These are phyloP conservation scores for Lumnitzera racemosa DNA, from an alignment of 345 rosid species.

Conservation along the genomic window DNA sequence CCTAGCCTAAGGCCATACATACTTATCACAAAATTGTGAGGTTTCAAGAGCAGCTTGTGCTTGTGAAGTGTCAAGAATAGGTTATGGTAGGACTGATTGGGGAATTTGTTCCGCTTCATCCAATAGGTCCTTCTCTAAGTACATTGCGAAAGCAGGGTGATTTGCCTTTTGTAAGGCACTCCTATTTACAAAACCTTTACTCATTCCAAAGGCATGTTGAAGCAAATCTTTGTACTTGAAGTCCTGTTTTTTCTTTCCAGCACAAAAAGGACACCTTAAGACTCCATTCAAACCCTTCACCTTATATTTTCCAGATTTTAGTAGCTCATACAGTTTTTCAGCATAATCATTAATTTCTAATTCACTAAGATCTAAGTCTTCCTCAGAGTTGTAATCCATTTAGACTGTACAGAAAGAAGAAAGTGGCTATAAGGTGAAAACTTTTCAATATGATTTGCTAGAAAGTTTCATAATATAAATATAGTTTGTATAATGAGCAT, in stretches of 20 bases:
- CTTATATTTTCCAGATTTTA: slow-evolving; percentile 38
- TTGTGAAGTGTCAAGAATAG: background rate
- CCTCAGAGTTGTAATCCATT: slow-evolving; percentile 61
- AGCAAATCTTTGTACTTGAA: slow-evolving; percentile 72
- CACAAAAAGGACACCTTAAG: slow-evolving; percentile 77
- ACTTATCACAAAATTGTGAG: slow-evolving; percentile 27
- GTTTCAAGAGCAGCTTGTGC: slow-evolving; percentile 1
- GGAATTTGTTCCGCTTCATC: slow-evolving; percentile 32
- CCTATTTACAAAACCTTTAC: slow-evolving; percentile 65
- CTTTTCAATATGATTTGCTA: no score
- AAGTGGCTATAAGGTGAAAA: no score
- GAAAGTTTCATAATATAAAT: no score
- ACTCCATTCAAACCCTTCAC: slow-evolving; percentile 48
- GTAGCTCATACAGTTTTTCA: slow-evolving; percentile 49
- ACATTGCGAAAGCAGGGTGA: slow-evolving; percentile 68
- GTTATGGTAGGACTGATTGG: slow-evolving; percentile 14
- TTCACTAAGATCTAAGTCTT: slow-evolving; percentile 76
- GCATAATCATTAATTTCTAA: slow-evolving; percentile 55
- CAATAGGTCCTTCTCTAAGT: slow-evolving; percentile 52
- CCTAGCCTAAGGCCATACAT: slow-evolving; percentile 90
- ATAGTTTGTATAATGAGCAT: no score
- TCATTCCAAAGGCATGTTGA: slow-evolving; percentile 83
- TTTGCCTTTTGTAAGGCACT: slow-evolving; percentile 66
- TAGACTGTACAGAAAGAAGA: background rate
- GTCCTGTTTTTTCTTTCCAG: slow-evolving; percentile 82